Base-by-base conservation (phyloP, 306 rosid species). In the Chamaecrista fasciculata region DNA sequence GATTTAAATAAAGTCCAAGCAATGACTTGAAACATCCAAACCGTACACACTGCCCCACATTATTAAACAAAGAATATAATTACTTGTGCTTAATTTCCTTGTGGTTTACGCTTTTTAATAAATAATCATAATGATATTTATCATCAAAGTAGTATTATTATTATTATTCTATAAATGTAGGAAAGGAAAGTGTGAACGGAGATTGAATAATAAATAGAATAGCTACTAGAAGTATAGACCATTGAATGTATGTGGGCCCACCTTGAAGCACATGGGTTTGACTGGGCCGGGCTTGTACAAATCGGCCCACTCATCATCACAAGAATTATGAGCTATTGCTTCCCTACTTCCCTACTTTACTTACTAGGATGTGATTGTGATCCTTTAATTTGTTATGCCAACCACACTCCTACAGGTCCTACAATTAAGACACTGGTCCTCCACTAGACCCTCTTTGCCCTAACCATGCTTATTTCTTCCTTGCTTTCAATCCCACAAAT, bases 221-320 rank as follows among this genome's bases (percentile, higher is more conserved):
- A 42, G 16, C 16, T 12, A 11, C 16, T 42, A 2, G 0, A 3
- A 3, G 47, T 2, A 2, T 14, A 4, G 47, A 42, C 15, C 8
- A 44, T 44, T 44, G 8, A 44, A 15, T 7, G 20, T 2, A 31
- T 6, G 16, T 12, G 49, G 49, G 20, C 46, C 49, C 23, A 5
- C 21, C 2, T 66, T 59, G 39, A 67, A 1, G 40, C 72, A 75
- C 77, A 8, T 31, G 57, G 57, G 31, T 58, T 75, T 43, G 60
- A 79, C 19, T 70, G 50, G 84, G 84, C 78, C 67, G 63, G 51
- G 72, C 12, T 23, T 66, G 49, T 26, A 40, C 19, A 14, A 58
- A 33, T 3, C 19, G 62, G 67, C 43, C 71, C 61, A 66, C 11
- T 20, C 23, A 71, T 11, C 25, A 76, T 37, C 0, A 10, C 1